Evolutionary conservation across 352 stramenopile species (phyloP), one percentile per base, ranked within the genome.

Genomic region (Pilasporangium apinafurcum): DNA sequence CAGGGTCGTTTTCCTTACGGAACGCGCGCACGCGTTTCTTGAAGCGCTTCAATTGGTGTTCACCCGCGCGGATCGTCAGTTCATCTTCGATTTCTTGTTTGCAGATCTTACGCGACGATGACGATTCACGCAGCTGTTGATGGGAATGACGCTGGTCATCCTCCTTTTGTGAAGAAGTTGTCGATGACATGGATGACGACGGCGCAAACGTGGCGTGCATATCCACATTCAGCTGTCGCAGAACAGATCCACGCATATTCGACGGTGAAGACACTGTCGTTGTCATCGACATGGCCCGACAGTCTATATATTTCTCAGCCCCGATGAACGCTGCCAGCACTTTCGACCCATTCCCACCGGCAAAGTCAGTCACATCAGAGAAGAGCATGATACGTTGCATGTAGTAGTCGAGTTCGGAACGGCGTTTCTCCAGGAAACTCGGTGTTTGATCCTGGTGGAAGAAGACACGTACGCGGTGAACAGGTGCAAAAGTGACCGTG

Each of bases 371-470:
- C 4, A 86, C 75, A 21, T 84, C 62, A 1, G 78, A 69, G 51
- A 91, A 84, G 37, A 86, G 56, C 58, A 91, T 69, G 34, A 91
- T 83, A 31, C 78, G 70, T 62, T 91, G 78, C 47, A 88, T 70
- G 66, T 86, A 91, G 37, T 88, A 87, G 51, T 91, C 78, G 26
- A 91, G 64, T 41, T 91, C 78, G 13, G 78, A 77, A 29, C 76
- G 70, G 10, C 78, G 72, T 57, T 80, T 86, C 43, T 91, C 75
- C 1, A 88, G 56, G 51, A 91, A 91, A 24, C 63, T 65, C 8
- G 62, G 33, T n/a, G 57, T 80, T 44, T 82, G 66, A 36, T 86
- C 68, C 39, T 88, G 77, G 41, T 82, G 62, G 55, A 91, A 88
- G 50, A 91, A 86, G 20, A 67, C 63, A 43, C 76, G 78, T 39